Percentiles rank a stretch among this genome's conserved stretches.
Conservation (phyloP, 2,329 filamentous ascomycete species). For the Alternaria sp. region DNA sequence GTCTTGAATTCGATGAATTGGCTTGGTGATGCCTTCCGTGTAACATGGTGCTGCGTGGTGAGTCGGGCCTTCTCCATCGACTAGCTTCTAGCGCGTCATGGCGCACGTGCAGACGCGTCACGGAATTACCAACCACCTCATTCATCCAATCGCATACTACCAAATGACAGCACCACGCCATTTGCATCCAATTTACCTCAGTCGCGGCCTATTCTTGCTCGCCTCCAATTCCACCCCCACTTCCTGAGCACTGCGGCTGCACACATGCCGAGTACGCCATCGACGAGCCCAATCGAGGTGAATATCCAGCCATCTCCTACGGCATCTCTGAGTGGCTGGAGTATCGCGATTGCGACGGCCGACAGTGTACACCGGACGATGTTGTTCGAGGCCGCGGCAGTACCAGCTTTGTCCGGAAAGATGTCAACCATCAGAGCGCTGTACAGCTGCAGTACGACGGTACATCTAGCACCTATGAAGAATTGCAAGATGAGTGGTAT, state of each 20-base stretch:
- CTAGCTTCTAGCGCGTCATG: not conserved
- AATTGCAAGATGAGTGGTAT: not conserved
- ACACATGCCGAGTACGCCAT: not conserved
- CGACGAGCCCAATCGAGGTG: not conserved
- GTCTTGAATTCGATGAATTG: too few species aligned
- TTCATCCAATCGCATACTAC: rapidly evolving
- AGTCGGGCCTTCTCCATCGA: not conserved
- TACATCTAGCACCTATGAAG: not conserved
- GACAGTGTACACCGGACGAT: not conserved
- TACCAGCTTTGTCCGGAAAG: not conserved
- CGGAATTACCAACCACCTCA: not conserved
- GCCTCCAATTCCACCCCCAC: not conserved
- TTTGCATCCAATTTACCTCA: not conserved
- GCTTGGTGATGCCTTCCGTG: too few species aligned
- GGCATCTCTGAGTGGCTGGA: not conserved
- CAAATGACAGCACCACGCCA: not conserved
- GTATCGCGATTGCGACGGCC: too few species aligned
- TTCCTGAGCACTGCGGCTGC: not conserved
- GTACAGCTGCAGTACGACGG: not conserved
- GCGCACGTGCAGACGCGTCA: not conserved
- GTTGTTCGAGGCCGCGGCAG: not conserved
- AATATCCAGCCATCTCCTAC: not conserved
- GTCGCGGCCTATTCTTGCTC: not conserved
- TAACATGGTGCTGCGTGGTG: not conserved
- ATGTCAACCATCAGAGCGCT: not conserved